Base-by-base conservation (phyloP, 2,329 filamentous ascomycete species). In the Nothopassalora personata region DNA sequence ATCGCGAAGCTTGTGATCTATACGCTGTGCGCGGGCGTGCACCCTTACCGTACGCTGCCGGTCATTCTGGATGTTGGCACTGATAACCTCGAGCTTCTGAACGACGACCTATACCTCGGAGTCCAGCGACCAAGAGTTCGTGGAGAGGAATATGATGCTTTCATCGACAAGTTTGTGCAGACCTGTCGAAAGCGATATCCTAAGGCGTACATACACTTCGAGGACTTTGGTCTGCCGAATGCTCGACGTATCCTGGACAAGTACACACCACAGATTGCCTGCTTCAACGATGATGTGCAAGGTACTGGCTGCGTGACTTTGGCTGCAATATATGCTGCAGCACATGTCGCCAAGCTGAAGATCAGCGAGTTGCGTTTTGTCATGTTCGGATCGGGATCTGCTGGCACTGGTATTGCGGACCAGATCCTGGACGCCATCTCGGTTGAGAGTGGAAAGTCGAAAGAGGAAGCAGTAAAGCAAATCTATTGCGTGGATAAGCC, bases 221-320 rank as follows among this genome's bases (percentile, higher is more conserved):
- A 96, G 68, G 91, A 96, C 69, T 95, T 96, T 75, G 91, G 90
- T 0, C 75, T 95, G 0, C 73, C 74, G 1, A 96, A 96, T 68
- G 89, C 90, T 0, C 81, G 88, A 31, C 83, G 89, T 3, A 83
- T 96, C 2, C 79, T 96, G 0, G 89, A 96, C 60, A 82, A 80
- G 36, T 96, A 94, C 67, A 83, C 87, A 0, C 80, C 86, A 0
- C 70, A 88, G 53, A 86, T 93, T 7, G 81, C 91, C 0, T 95
- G 90, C 72, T 96, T 96, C 79, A 96, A 96, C 68, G 91, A 96
- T 59, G 91, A 96, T 71, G 86, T 96, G 0, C 91, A 96, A 72
- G 91, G 91, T 1, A 96, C 91, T 0, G 91, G 91, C 0, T 93
- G 89, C 60, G 90, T 96, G 0, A 93, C 91, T 0, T 81, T 96